Percentiles rank a stretch among this genome's conserved stretches.
Conservation (phyloP, 768 basidiomycete species). For the Suillus placidus region DNA sequence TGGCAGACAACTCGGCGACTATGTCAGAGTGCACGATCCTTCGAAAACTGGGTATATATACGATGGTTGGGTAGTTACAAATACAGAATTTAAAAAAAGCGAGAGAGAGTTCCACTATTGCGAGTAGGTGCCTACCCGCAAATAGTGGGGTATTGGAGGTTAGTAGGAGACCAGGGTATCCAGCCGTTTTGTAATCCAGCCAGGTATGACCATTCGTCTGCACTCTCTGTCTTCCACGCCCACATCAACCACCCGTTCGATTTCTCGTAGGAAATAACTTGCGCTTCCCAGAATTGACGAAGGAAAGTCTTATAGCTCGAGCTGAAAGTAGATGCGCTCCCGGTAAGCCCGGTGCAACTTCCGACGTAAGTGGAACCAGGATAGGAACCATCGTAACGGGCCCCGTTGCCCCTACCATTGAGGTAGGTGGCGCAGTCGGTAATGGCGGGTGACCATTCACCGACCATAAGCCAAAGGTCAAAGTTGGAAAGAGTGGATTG, state of each 20-base stretch:
- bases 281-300: slow-evolving; percentile 83
- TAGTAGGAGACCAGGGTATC: slow-evolving; percentile 70
- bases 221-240: slow-evolving; percentile 83
- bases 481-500: slow-evolving; percentile 50
- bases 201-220: slow-evolving; percentile 91
- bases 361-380: slow-evolving; percentile 70
- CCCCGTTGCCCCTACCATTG: slow-evolving; percentile 77
- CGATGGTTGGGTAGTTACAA: neutral
- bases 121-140: slow-evolving; percentile 42
- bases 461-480: slow-evolving; percentile 80
- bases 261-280: slow-evolving; percentile 71
- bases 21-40: neutral
- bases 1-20: neutral
- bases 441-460: slow-evolving; percentile 83
- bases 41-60: neutral
- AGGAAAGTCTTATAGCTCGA: slow-evolving; percentile 80
- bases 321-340: slow-evolving; percentile 74
- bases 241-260: slow-evolving; percentile 79
- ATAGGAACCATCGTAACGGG: slow-evolving; percentile 65
- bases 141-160: slow-evolving; percentile 59
- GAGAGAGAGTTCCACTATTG: too few relatives aligned
- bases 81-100: neutral
- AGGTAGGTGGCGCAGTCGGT: slow-evolving; percentile 67
- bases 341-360: slow-evolving; percentile 74
- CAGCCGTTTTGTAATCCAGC: slow-evolving; percentile 79